Evolutionary conservation across 192 early-diverging fungal genomes (phyloP), one percentile per base, ranked within the genome.

Genomic region (Rhizophagus clarus): DNA sequence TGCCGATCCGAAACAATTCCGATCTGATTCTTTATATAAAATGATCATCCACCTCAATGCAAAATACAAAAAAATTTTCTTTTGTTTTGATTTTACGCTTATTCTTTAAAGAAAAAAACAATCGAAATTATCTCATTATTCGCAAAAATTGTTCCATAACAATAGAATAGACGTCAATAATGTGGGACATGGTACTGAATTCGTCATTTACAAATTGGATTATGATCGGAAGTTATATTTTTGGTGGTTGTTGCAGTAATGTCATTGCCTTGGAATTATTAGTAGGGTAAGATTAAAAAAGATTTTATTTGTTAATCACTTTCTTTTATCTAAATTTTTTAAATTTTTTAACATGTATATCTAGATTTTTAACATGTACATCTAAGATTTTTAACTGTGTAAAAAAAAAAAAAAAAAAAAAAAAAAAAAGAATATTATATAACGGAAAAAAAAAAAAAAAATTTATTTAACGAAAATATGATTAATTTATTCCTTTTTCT

Each of bases 241-340:
- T 97, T 86, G 93, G 93, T 22, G 96, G 96, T 1, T 96, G 95
- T 82, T 97, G 96, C 79, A 92, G 92, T 56, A 96, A 96, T 72
- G 94, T 95, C 22, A 94, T 92, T 88, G 91, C 94, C 2, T 85
- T 97, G 26, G 96, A 97, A 81, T 83, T 90, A 47, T 87, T 97
- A 5, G 92, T 96, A 31, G 88, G 73, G 91, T 92, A 85, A 83
- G 84, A 80, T 37, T 37, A 22, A 71, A 9, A 10, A 17, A 24
- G 22, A 10, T 22, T 29, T 17, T 51, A 20, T 51, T 51, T 49
- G 15, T 7, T 2, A 40, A 22, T 8, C 51, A 22, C 4, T 6
- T 2, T 32, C 22, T 47, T 62, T 40, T 80, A 61, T 61, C 42
- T 12, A 45, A 11, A 45, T 45, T 45, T 12, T n/a, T n/a, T n/a